These are phyloP conservation scores for Nitzschia putrida DNA, from an alignment of 108 stramenopile genomes.

Conservation along the genomic window DNA sequence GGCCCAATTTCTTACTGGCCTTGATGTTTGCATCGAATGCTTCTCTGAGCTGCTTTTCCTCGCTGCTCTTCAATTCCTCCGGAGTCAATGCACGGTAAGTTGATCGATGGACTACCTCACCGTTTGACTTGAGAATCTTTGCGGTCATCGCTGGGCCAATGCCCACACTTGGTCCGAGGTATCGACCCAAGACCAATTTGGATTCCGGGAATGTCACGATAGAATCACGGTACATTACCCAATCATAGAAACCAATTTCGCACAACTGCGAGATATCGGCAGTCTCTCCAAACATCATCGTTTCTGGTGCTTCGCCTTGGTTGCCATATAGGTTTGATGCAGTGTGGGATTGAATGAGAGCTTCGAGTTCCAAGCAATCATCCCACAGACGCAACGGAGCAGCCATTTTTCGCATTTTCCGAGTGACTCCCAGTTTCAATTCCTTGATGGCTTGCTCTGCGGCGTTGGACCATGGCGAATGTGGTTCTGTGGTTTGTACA, in stretches of 20 bases:
- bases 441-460: slow-evolving; percentile 1
- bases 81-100: slow-evolving; percentile 24
- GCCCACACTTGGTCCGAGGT: slow-evolving; percentile 38
- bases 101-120: slow-evolving; percentile 29
- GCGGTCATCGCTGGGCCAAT: slow-evolving; percentile 44
- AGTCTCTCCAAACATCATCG: slow-evolving; percentile 2
- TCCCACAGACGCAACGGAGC: neutral
- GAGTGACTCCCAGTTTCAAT: neutral
- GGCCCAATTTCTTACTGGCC: slow-evolving; percentile 12
- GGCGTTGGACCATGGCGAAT: slow-evolving; percentile 6
- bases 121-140: slow-evolving; percentile 37
- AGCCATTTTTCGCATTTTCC: neutral
- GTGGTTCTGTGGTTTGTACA: slow-evolving; percentile 21
- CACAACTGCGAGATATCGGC: slow-evolving; percentile 41
- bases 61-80: neutral
- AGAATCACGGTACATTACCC: slow-evolving; percentile 35
- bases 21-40: slow-evolving; percentile 11
- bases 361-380: slow-evolving; percentile 27
- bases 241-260: slow-evolving; percentile 52
- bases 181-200: too few relatives aligned
- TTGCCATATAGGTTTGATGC: slow-evolving; percentile 11
- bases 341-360: slow-evolving; percentile 28
- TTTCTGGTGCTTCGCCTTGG: slow-evolving; percentile 35
- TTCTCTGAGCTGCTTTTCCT: neutral
- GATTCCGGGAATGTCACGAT: too few relatives aligned